A percentile compares a stretch with the other conserved stretches of the same genome.
phyloP scores from a whole-genome alignment of 2,329 filamentous ascomycete species.

The Rutstroemia sydowiana region DNA sequence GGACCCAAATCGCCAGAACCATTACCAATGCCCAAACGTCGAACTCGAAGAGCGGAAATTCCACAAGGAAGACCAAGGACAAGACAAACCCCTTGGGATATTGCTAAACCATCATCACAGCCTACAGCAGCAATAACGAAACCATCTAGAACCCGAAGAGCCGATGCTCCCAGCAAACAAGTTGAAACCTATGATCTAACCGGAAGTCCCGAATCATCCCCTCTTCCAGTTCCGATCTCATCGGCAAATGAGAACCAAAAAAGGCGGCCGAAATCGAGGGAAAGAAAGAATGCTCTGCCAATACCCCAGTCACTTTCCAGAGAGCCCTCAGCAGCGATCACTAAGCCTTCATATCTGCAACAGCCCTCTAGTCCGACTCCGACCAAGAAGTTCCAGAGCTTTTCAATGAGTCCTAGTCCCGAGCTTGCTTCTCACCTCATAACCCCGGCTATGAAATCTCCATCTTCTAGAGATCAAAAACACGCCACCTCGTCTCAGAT shows the following conservation, averaged over 20 bases:
- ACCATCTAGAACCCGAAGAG: neutral
- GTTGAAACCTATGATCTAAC: neutral
- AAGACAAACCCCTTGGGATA: conserved; percentile 6
- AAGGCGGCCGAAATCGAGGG: neutral
- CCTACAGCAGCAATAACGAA: neutral
- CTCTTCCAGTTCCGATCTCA: neutral
- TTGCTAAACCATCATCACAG: conserved; percentile 3
- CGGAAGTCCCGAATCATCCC: neutral
- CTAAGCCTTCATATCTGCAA: neutral
- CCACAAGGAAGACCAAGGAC: neutral
- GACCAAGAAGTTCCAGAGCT: neutral
- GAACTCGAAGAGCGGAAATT: neutral
- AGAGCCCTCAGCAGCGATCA: neutral
- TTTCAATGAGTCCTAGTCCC: neutral
- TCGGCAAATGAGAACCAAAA: neutral
- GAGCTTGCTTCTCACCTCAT: neutral
- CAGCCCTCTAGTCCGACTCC: neutral
- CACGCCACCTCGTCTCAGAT: neutral
- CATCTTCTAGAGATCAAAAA: neutral
- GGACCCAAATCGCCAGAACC: neutral
- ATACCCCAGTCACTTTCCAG: neutral
- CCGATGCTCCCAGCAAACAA: neutral
- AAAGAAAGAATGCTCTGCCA: neutral
- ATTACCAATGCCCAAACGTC: neutral
- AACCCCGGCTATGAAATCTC: too few relatives aligned